Base-by-base conservation (phyloP, 139 green algal species). In the Pleodorina starrii region DNA sequence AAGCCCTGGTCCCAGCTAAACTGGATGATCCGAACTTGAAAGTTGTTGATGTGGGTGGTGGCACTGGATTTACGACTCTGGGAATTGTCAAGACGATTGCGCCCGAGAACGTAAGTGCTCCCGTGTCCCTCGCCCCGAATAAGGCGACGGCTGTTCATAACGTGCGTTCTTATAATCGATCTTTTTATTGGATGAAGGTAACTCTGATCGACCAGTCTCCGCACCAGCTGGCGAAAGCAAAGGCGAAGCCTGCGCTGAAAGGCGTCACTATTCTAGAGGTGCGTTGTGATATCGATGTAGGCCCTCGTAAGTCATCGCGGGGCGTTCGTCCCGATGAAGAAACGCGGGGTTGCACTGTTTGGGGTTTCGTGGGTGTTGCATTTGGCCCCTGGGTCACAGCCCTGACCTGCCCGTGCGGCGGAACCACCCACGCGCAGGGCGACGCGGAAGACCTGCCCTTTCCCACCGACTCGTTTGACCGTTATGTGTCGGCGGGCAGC, bases 181-280 rank as follows among this genome's bases (percentile, higher is more conserved):
- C 38, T 77, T 32, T 77, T 77, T 29, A 57, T 38, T 6, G 17
- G 40, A 38, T 27, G 32, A 36, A 86, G 79, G 57, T 99, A 40
- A 99, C 97, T 3, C 90, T 99, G 5, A 93, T 99, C 11, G 97
- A 99, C 90, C 97, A 99, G 92, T 98, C 94, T 2, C 97, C 97
- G 0, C 96, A 99, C 87, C 97, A 99, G 93, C 94, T 99, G 63
- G 95, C 89, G 27, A 99, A 99, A 93, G 97, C 97, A 4, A 94
- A 91, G 63, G 85, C 89, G 3, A 99, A 99, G 95, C 78, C 92
- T 2, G 93, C 95, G n/a, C 94, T 99, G 44, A 89, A 98, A 86
- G 95, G 94, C 0, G 93, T 98, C 68, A 99, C 95, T n/a, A 98
- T 99, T 68, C 27, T 98, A 42, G 97, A 99, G 93, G 95, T 97